A percentile compares a stretch with the other conserved stretches of the same genome.
Conservation (phyloP, 2,329 filamentous ascomycete species). For the Sclerotinia subarctica region DNA sequence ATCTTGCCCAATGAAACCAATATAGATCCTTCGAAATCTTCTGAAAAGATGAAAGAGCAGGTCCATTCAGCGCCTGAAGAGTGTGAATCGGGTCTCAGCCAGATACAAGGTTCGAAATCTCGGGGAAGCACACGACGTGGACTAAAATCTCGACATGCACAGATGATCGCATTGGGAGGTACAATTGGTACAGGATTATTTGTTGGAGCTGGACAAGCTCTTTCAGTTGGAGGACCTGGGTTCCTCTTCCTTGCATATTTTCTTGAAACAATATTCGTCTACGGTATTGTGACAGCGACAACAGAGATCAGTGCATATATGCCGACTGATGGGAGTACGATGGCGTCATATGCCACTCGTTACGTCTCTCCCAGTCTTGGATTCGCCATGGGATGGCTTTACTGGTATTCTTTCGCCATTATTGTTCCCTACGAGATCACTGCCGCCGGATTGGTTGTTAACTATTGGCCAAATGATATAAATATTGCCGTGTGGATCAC, state of each 20-base stretch:
- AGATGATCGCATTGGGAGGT: neutral
- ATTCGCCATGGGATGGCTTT: neutral
- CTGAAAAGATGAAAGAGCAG: neutral
- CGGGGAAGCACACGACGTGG: neutral
- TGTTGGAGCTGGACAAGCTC: neutral
- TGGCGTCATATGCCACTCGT: neutral
- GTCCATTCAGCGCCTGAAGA: neutral
- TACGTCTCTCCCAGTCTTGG: neutral
- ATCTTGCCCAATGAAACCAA: neutral
- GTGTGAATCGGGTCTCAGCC: neutral
- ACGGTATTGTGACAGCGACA: neutral
- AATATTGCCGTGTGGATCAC: neutral
- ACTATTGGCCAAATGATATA: neutral
- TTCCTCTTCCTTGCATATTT: neutral
- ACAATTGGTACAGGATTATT: neutral
- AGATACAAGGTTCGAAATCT: neutral
- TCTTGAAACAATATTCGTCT: neutral
- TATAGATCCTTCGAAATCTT: neutral
- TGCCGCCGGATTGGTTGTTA: neutral
- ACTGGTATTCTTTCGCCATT: neutral
- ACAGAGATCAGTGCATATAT: neutral
- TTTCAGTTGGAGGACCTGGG: neutral
- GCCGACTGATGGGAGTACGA: neutral
- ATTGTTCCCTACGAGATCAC: neutral
- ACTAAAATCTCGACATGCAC: neutral